Conservation (phyloP, 768 basidiomycete species). For the Mycena alexandri region DNA sequence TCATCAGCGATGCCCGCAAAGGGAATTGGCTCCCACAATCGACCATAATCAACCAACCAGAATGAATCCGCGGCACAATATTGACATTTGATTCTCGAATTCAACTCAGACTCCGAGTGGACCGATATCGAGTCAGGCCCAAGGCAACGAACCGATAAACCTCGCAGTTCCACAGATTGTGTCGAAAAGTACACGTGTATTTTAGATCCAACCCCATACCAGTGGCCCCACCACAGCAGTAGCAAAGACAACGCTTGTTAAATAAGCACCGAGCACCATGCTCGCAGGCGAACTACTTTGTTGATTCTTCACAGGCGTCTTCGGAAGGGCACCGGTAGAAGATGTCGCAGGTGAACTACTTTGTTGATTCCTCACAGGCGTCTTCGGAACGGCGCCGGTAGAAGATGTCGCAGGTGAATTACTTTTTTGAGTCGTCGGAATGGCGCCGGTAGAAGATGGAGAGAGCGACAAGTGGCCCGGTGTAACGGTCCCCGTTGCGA, state of each 20-base stretch:
- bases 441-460: conserved; percentile 13
- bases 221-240: conserved; percentile 12
- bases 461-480: conserved; percentile 28
- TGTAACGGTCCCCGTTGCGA: conserved; percentile 28
- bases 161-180: no score
- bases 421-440: conserved; percentile 11
- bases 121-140: no score
- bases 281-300: conserved; percentile 6
- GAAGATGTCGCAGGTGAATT: neutral
- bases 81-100: no score
- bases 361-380: conserved; percentile 24
- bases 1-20: conserved; percentile 3
- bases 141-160: no score
- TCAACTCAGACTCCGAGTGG: no score
- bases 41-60: no score
- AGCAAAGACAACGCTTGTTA: conserved; percentile 4
- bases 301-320: conserved; percentile 20
- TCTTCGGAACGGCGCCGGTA: conserved; percentile 1
- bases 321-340: no score
- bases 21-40: no score
- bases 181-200: neutral
- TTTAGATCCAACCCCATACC: conserved; percentile 22
- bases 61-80: no score
- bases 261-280: conserved; percentile 3
- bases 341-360: conserved; percentile 1